Base-by-base conservation (phyloP, 2,329 filamentous ascomycete species). In the Pseudogymnoascus pannorum region DNA sequence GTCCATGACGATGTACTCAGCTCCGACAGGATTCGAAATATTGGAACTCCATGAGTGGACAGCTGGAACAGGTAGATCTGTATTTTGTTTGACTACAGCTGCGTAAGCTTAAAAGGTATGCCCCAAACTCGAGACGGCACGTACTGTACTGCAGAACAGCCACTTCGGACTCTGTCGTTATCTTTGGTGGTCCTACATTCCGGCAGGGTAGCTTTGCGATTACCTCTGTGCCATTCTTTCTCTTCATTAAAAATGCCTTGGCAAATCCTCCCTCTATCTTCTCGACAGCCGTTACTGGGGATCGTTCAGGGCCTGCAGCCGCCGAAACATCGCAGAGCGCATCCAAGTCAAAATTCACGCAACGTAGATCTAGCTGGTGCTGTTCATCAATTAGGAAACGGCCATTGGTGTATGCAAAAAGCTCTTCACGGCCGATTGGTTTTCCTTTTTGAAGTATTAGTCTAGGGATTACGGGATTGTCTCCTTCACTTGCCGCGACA, bases 261-360 rank as follows among this genome's bases (percentile, higher is more conserved):
- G 77, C 78, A 62, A 74, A 78, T 1, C 73, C 72, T 3, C 77
- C 75, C 69, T 79, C 77, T 51, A 72, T 70, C 67, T 79, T 79
- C 59, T 74, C 68, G 62, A 68, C 77, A 12, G 61, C 67, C 59
- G 62, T 63, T 44, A 79, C 69, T 6, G 64, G 64, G 8, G 35
- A 68, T 29, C 75, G 73, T 36, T 68, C 71, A 42, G 73, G 73
- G 64, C 71, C 75, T 31, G 75, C 64, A 54, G 71, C 68, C 22
- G 78, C 62, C 6, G 74, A 69, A 59, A 64, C 73, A 31, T 67
- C 61, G 65, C 73, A 73, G 35, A 78, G 72, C 22, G 71, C 71
- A 24, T 70, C 62, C 61, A 77, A 76, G 62, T 78, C 67, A 62
- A 79, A 78, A 5, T 66, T 11, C 40, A 79, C 69, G 20, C 68